Evolutionary conservation across 2,329 filamentous ascomycete species (phyloP), one percentile per base, ranked within the genome.

Genomic region (Cordyceps cicadae): DNA sequence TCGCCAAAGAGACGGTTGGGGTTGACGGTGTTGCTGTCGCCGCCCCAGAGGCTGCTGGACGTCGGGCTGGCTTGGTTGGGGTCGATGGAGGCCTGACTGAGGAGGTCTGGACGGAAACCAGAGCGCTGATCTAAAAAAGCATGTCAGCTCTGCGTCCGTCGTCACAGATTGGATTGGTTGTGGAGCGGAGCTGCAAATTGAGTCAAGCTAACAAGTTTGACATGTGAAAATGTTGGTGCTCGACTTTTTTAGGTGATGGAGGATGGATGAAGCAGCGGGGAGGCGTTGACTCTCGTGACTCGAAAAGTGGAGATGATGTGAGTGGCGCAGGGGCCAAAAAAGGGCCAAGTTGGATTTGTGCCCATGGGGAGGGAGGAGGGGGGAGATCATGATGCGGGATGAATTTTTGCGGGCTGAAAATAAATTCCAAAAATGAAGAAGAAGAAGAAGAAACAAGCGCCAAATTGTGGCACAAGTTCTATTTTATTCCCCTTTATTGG

Each of bases 1-100:
- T 76, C 71, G 58, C 72, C 71, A 63, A 75, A 74, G 61, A 74
- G 70, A 67, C 64, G 62, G 67, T 67, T 59, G 72, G 69, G 64
- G 68, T 66, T 70, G 68, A 63, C 73, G 64, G 63, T 72, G 58
- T 62, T 68, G 62, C 67, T 32, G 29, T 48, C 43, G 39, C 54
- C 41, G 26, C n/a, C 66, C 69, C 69, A 54, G 63, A 65, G 50
- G 67, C 66, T 54, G 50, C 52, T 60, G 54, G 59, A 56, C 46
- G 60, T 50, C 24, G 58, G 46, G 61, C 60, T 63, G 57, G 26
- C 51, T 14, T 61, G 46, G 59, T 49, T 61, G 17, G 50, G 29
- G 24, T 41, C 58, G 32, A 49, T 43, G n/a, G 55, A 59, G 21
- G 51, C 43, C 49, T 61, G 61, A 41, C 54, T 43, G 14, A 62